phyloP scores from a whole-genome alignment of 306 rosid species.

The Sindora glabra region DNA sequence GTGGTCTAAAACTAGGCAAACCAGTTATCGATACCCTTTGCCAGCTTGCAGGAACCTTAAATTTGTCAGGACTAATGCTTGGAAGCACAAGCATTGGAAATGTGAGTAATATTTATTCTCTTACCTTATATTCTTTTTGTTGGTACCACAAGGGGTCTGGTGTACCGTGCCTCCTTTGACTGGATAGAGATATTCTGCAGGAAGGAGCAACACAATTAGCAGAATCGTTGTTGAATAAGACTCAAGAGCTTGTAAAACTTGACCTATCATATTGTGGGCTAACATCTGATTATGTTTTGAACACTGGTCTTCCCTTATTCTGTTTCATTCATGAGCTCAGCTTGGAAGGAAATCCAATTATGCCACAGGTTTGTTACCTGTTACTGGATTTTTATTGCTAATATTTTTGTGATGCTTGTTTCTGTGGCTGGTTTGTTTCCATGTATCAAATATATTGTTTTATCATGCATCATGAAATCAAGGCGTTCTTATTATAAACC shows the following conservation, averaged over 20 bases:
- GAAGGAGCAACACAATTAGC: conserved; percentile 53
- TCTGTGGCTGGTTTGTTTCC: conserved; percentile 4
- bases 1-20: conserved; percentile 75
- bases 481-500: conserved; percentile 13
- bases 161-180: conserved; percentile 19
- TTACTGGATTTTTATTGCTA: conserved; percentile 2
- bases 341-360: conserved; percentile 71
- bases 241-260: conserved; percentile 60
- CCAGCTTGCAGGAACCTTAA: conserved; percentile 47
- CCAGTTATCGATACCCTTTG: conserved; percentile 68
- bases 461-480: conserved; percentile 2
- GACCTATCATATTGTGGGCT: conserved; percentile 73
- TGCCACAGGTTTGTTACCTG: conserved; percentile 53
- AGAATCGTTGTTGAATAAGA: conserved; percentile 46
- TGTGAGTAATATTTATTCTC: conserved; percentile 43
- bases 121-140: conserved; percentile 7
- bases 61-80: conserved; percentile 62
- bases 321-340: conserved; percentile 63
- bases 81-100: conserved; percentile 76
- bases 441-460: neutral
- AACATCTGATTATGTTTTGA: conserved; percentile 36
- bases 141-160: neutral
- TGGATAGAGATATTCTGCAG: conserved; percentile 32
- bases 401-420: conserved; percentile 13
- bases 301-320: conserved; percentile 25